These are phyloP conservation scores for Arabidopsis lyrata DNA, from an alignment of 441 rosid species.

Conservation along the genomic window DNA sequence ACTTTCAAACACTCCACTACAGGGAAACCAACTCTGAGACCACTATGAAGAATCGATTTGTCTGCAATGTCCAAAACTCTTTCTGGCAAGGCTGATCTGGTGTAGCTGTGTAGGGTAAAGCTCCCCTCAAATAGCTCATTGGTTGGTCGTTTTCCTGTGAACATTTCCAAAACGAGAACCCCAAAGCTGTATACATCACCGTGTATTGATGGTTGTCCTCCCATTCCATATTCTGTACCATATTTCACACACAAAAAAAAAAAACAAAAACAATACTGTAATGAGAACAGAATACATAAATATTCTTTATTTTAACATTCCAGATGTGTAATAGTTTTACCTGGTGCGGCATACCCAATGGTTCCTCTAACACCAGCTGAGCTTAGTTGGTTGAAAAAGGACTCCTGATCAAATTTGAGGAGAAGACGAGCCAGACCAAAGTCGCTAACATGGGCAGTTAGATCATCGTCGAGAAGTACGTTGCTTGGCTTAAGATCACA, in stretches of 20 bases:
- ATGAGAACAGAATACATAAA: too few relatives aligned
- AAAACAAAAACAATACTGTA: background rate
- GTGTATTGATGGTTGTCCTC: conserved; percentile 34
- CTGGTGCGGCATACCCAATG: too few relatives aligned
- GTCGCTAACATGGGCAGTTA: too few relatives aligned
- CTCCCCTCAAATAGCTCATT: background rate
- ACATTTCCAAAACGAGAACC: background rate
- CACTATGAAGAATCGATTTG: background rate
- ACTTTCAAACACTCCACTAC: conserved; percentile 7
- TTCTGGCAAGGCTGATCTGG: background rate
- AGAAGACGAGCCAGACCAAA: too few relatives aligned
- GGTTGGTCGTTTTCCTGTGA: background rate
- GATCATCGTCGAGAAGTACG: too few relatives aligned
- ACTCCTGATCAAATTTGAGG: too few relatives aligned
- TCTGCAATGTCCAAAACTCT: conserved; percentile 40
- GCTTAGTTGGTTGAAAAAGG: too few relatives aligned
- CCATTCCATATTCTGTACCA: conserved; percentile 44
- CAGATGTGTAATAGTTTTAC: too few relatives aligned
- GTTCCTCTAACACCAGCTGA: too few relatives aligned
- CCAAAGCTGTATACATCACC: conserved; percentile 35
- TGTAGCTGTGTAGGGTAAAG: background rate
- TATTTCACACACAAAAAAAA: background rate
- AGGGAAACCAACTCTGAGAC: conserved; percentile 12
- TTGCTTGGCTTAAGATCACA: too few relatives aligned
- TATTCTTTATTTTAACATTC: too few relatives aligned